These are phyloP conservation scores for Moniliella sp. DNA, from an alignment of 1,284 basidiomycete species.

Conservation along the genomic window DNA sequence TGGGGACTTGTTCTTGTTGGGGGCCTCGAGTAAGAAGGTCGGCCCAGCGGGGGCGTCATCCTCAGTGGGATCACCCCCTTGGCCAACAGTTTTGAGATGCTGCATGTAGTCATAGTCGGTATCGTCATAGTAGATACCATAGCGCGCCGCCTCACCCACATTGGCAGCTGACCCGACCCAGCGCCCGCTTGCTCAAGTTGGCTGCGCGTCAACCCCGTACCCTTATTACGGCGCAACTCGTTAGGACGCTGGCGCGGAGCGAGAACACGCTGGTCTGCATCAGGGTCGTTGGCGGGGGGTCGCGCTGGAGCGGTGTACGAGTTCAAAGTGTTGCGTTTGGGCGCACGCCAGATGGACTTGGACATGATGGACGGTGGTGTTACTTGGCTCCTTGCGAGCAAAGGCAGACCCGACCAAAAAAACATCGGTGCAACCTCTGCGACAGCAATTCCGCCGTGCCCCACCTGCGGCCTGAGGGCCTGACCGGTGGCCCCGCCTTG, in stretches of 20 bases:
- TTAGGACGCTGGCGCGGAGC: slow-evolving; percentile 50
- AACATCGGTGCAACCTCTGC: no score
- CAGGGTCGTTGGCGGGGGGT: slow-evolving; percentile 79
- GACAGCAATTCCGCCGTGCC: no score
- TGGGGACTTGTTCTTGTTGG: no score
- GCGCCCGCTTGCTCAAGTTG: slow-evolving; percentile 43
- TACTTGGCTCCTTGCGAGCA: no score
- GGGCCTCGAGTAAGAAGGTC: neutral
- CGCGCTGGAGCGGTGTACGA: slow-evolving; percentile 90
- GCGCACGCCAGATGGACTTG: slow-evolving; percentile 60
- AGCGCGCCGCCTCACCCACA: slow-evolving; percentile 63
- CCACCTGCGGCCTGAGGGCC: no score
- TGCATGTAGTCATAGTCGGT: slow-evolving; percentile 98
- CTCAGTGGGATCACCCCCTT: neutral
- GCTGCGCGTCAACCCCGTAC: slow-evolving; percentile 54
- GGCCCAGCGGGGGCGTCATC: no score
- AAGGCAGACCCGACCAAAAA: no score
- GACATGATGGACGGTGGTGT: slow-evolving; percentile 1
- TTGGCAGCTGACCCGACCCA: slow-evolving; percentile 21
- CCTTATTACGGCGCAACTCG: slow-evolving; percentile 37
- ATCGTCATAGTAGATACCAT: slow-evolving; percentile 88
- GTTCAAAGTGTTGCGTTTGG: slow-evolving; percentile 76
- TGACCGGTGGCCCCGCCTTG: no score
- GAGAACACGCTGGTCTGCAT: slow-evolving; percentile 67
- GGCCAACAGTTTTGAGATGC: slow-evolving; percentile 44